A percentile compares a stretch with the other conserved stretches of the same genome.
phyloP scores from a whole-genome alignment of 2,329 filamentous ascomycete genomes.

The Clarireedia paspali region DNA sequence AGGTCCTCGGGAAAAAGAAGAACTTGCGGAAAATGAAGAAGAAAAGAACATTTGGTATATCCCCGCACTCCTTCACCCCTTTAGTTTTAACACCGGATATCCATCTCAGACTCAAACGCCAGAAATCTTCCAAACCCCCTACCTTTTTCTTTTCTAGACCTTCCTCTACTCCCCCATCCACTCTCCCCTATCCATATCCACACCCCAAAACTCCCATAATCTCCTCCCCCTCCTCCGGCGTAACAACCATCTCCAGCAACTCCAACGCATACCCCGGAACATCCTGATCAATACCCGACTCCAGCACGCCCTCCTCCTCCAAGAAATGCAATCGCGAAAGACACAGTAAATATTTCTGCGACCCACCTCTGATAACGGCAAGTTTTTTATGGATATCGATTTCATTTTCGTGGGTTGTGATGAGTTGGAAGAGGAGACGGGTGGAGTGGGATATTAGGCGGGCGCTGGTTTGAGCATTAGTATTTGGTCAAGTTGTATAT shows the following conservation, averaged over 20 bases:
- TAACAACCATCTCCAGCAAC: slow-evolving; percentile 72
- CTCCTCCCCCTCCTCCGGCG: slow-evolving; percentile 67
- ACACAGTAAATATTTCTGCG: slow-evolving; percentile 74
- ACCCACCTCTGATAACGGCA: slow-evolving; percentile 58
- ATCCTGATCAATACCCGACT: slow-evolving; percentile 67
- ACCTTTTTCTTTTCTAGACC: too few species aligned
- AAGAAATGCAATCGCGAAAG: slow-evolving; percentile 80
- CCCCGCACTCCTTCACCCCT: too few species aligned
- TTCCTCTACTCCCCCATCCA: background rate
- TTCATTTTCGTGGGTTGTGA: slow-evolving; percentile 46
- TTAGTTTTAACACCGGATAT: too few species aligned
- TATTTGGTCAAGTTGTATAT: too few species aligned
- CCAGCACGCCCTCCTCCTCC: slow-evolving; percentile 68
- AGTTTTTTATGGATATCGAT: slow-evolving; percentile 68
- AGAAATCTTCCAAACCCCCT: too few species aligned
- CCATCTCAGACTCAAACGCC: too few species aligned
- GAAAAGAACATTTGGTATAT: too few species aligned
- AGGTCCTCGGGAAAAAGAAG: too few species aligned
- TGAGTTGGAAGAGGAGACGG: slow-evolving; percentile 52
- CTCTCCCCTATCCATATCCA: background rate
- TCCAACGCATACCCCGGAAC: slow-evolving; percentile 75
- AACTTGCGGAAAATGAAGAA: too few species aligned
- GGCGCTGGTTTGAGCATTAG: slow-evolving; percentile 20
- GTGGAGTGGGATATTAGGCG: slow-evolving; percentile 51
- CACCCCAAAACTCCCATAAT: slow-evolving; percentile 12